phyloP scores from a whole-genome alignment of 345 rosid species.

The Rubroshorea leprosula region DNA sequence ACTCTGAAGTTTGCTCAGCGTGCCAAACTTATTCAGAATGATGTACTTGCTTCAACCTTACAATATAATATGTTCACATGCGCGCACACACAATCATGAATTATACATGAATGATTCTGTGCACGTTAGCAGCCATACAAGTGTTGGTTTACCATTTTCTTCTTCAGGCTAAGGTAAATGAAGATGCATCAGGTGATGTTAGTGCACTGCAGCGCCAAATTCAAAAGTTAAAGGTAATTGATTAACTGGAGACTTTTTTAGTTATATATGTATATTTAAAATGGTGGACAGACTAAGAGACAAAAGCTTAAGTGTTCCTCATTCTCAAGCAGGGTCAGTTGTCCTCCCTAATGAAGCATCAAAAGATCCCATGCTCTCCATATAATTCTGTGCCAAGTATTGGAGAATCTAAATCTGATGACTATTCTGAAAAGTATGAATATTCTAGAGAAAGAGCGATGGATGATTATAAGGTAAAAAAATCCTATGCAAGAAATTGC shows the following conservation, averaged over 20 bases:
- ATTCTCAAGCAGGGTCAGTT: slow-evolving; percentile 56
- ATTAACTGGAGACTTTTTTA: background rate
- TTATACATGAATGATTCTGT: slow-evolving; percentile 10
- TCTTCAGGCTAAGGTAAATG: slow-evolving; percentile 82
- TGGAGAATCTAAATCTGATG: slow-evolving; percentile 31
- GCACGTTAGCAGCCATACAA: slow-evolving; percentile 11
- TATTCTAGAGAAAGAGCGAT: slow-evolving; percentile 26
- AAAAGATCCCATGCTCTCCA: slow-evolving; percentile 32
- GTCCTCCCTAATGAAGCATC: slow-evolving; percentile 54
- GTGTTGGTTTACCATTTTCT: slow-evolving; percentile 18
- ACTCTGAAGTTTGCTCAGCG: slow-evolving; percentile 96
- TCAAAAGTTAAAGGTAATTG: slow-evolving; percentile 61
- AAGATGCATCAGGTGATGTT: slow-evolving; percentile 92
- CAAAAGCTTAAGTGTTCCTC: slow-evolving; percentile 3
- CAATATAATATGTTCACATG: background rate
- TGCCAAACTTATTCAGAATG: slow-evolving; percentile 91
- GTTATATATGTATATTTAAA: background rate
- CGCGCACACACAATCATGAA: background rate
- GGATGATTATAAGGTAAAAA: slow-evolving; percentile 23
- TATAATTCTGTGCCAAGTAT: slow-evolving; percentile 26
- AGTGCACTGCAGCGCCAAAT: slow-evolving; percentile 76
- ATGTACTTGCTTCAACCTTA: slow-evolving; percentile 38
- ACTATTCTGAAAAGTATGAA: slow-evolving; percentile 23
- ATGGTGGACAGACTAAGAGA: background rate
- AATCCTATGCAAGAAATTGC: slow-evolving; percentile 40